Evolutionary conservation across 371 early-diverging fungal species (phyloP), one percentile per base, ranked within the genome.

Genomic region (Syncephalastrum racemosum): DNA sequence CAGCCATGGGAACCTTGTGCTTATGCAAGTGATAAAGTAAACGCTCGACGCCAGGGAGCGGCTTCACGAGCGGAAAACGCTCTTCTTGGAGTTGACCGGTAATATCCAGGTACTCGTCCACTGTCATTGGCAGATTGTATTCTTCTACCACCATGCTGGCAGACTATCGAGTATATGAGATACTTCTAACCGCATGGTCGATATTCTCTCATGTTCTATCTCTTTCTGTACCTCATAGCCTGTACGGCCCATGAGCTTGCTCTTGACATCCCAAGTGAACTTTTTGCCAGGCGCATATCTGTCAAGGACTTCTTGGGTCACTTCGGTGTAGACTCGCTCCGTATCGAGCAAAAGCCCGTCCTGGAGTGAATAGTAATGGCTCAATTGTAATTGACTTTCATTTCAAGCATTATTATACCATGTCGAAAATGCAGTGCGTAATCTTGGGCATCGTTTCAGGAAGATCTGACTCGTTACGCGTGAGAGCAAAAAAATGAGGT

Each of bases 281-380:
- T 62, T 75, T 67, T 83, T 82, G 45, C 90, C 90, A 57, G 65
- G 55, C 14, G 76, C 66, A 50, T 79, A 67, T 49, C 73, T 68
- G 53, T 79, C 76, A 15, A 79, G 64, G 12, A 79, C 65, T 59
- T 76, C 79, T 60, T 82, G 75, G 18, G 94, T 90, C 12, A 94
- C 94, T 70, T 89, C 80, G 6, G 93, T 87, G 70, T 96, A 96
- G 54, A 96, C 85, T 27, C 83, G 76, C 78, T 96, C 97, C 1
- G 97, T 94, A 68, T 95, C 89, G 58, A 78, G 23, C 19, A 77
- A 54, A 27, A 73, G 67, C 36, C 73, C 76, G 40, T 73, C 80
- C 80, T 79, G 39, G 14, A 36, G 13, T 46, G 18, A 24, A 46
- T 40, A 22, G 47, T 7, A 44, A 45, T 3, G 1, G 12, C 20